Evolutionary conservation across 140 eudicot species (phyloP).

Genomic region (Cichorium intybus): DNA sequence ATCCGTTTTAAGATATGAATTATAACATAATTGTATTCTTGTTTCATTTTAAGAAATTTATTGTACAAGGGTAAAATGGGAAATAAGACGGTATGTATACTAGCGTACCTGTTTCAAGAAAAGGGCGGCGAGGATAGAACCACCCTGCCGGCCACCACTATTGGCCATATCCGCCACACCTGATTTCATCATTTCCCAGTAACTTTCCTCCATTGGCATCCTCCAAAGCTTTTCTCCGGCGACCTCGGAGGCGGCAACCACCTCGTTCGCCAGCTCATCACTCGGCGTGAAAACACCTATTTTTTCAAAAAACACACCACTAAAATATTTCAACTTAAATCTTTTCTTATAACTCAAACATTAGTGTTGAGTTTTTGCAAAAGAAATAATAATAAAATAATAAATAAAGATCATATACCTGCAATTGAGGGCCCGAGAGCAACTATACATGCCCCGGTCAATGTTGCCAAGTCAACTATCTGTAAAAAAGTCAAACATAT

Average conservation of each 20-base stretch:
- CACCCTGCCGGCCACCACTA: conserved; percentile 67
- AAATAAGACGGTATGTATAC: no score
- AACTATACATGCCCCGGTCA: conserved; percentile 73
- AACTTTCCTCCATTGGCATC: conserved; percentile 52
- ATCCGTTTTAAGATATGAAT: not conserved
- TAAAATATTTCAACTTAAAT: not conserved
- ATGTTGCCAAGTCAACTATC: conserved; percentile 89
- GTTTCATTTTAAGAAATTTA: no score
- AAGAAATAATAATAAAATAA: not conserved
- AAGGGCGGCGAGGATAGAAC: conserved; percentile 68
- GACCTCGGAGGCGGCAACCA: conserved; percentile 70
- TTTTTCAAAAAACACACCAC: not conserved
- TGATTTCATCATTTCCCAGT: conserved; percentile 96
- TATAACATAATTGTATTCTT: not conserved
- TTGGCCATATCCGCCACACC: conserved; percentile 80
- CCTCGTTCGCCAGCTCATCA: conserved; percentile 92
- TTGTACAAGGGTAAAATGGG: not conserved
- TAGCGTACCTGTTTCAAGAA: conserved; percentile 45
- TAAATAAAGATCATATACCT: conserved; percentile 19
- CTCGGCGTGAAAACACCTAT: conserved; percentile 82
- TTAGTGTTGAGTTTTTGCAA: not conserved
- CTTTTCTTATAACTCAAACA: not conserved
- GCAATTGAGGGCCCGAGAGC: conserved; percentile 48
- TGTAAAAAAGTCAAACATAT: conserved; percentile 22
- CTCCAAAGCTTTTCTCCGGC: conserved; percentile 70